Conservation (phyloP, 2,329 filamentous ascomycete species). For the Herpotrichia juniperi region DNA sequence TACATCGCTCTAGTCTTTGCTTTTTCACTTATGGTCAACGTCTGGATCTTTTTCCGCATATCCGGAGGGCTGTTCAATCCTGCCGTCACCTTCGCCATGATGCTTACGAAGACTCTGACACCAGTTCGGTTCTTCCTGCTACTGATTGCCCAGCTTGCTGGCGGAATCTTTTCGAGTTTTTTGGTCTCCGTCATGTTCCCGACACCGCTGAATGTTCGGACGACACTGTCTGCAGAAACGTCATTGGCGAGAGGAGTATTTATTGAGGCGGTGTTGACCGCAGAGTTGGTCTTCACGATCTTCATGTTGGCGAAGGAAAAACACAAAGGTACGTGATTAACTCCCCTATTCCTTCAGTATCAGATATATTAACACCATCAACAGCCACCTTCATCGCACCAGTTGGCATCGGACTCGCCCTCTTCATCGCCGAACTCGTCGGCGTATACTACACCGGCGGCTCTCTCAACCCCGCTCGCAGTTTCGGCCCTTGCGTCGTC, state of each 20-base stretch:
- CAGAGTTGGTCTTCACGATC: conserved; percentile 46
- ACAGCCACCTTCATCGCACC: conserved; percentile 71
- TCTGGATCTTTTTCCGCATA: conserved; percentile 49
- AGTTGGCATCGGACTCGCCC: conserved; percentile 71
- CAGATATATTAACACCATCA: conserved; percentile 3
- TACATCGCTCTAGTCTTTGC: conserved; percentile 46
- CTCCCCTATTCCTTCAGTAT: neutral
- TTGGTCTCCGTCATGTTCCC: conserved; percentile 55
- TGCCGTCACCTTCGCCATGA: conserved; percentile 43
- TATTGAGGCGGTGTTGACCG: conserved; percentile 40
- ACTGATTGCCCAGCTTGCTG: conserved; percentile 53
- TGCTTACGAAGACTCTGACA: conserved; percentile 47
- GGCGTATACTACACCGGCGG: conserved; percentile 57
- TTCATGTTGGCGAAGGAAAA: conserved; percentile 73
- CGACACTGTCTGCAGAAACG: conserved; percentile 50
- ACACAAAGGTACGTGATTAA: conserved; percentile 56
- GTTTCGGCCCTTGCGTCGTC: conserved; percentile 53
- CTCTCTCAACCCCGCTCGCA: conserved; percentile 54
- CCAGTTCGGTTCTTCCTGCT: conserved; percentile 51
- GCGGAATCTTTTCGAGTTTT: conserved; percentile 52
- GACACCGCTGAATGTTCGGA: conserved; percentile 52
- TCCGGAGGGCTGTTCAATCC: conserved; percentile 39
- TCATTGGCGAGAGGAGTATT: conserved; percentile 52
- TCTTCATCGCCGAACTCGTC: conserved; percentile 66
- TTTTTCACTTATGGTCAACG: conserved; percentile 47